phyloP scores from a whole-genome alignment of 2,329 filamentous ascomycete genomes.

The Helotiales sp. region DNA sequence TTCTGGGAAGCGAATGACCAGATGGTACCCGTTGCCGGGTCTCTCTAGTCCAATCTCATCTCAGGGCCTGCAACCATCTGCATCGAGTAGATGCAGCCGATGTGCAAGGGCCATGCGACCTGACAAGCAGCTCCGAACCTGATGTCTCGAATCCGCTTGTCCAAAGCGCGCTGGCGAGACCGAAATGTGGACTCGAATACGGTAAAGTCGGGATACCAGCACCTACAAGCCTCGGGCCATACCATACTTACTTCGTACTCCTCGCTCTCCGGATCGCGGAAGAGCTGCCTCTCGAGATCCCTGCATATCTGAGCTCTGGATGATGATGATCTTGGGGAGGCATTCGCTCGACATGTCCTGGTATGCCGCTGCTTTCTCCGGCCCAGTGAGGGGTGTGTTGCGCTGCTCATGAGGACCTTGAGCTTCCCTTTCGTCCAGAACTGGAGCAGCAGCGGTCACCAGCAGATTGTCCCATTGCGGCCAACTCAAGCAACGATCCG shows the following conservation, averaged over 20 bases:
- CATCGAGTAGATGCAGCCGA: constrained; percentile 16
- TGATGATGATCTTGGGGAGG: neutral
- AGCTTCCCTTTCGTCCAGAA: neutral
- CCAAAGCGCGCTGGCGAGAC: neutral
- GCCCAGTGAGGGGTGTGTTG: neutral
- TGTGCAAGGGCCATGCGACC: constrained; percentile 12
- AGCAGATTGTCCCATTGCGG: constrained; percentile 4
- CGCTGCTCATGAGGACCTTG: neutral
- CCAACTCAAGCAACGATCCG: constrained; percentile 12
- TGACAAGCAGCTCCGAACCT: neutral
- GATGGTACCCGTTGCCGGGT: constrained; percentile 7
- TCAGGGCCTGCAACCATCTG: neutral
- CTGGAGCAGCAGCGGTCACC: neutral
- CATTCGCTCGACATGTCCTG: neutral
- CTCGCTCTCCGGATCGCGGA: neutral
- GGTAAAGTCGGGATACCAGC: neutral
- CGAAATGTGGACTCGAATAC: neutral
- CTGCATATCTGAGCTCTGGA: neutral
- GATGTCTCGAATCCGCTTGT: neutral
- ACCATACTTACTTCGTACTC: neutral
- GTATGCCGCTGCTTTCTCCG: neutral
- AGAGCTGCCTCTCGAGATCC: neutral
- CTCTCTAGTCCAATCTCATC: neutral
- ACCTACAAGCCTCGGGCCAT: too few species aligned
- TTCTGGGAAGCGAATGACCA: constrained; percentile 10